Evolutionary conservation across 2,329 filamentous ascomycete genomes (phyloP).

Genomic region (Aspergillus oerlinghausenensis): DNA sequence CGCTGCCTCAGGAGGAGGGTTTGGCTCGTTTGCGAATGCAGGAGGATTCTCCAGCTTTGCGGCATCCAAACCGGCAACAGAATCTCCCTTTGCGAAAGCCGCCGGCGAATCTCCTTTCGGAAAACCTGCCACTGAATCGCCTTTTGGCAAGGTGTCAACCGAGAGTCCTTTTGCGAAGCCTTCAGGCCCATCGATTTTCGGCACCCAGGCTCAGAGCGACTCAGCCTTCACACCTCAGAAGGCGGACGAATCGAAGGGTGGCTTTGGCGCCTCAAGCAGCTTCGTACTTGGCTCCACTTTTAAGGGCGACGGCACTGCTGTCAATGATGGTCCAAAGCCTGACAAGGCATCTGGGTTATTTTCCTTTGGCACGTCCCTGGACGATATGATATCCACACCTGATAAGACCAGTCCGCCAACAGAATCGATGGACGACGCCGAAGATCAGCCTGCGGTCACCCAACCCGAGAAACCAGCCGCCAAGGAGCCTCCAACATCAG

Average conservation of each 20-base stretch:
- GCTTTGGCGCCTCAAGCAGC: constrained; percentile 27
- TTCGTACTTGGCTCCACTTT: constrained; percentile 44
- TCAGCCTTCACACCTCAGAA: constrained; percentile 27
- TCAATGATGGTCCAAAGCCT: constrained; percentile 37
- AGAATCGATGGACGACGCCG: constrained; percentile 36
- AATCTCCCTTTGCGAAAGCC: constrained; percentile 25
- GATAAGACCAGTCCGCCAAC: constrained; percentile 29
- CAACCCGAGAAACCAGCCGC: constrained; percentile 20
- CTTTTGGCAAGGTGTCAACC: constrained; percentile 19
- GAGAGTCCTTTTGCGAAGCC: constrained; percentile 27
- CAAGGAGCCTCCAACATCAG: constrained; percentile 16
- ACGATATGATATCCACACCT: constrained; percentile 35
- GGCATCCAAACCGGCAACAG: constrained; percentile 20
- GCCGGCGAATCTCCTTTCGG: constrained; percentile 16
- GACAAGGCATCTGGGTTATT: constrained; percentile 33
- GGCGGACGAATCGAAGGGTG: constrained; percentile 21
- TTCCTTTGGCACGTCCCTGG: constrained; percentile 37
- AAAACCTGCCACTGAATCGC: constrained; percentile 11
- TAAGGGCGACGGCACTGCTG: constrained; percentile 39
- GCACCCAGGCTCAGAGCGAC: constrained; percentile 17
- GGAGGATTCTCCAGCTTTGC: constrained; percentile 23
- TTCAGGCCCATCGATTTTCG: constrained; percentile 29
- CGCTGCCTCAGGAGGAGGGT: constrained; percentile 26
- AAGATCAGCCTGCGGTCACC: constrained; percentile 22
- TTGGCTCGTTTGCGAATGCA: constrained; percentile 29